These are phyloP conservation scores for Phytophthora pseudosyringae DNA, from an alignment of 352 stramenopile species.

Conservation along the genomic window DNA sequence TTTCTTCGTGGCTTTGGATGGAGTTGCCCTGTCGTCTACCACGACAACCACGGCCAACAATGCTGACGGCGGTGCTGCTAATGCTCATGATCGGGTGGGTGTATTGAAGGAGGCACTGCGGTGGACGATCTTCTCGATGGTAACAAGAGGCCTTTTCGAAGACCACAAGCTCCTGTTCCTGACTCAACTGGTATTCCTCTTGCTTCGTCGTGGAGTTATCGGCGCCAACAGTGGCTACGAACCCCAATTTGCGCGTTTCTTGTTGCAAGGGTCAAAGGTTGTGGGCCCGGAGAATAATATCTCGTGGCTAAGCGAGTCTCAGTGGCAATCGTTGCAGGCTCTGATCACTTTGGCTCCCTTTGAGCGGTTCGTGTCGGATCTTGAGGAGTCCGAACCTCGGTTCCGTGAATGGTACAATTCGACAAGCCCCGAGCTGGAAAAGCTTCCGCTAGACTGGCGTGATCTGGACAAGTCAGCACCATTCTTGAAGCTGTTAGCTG, in stretches of 20 bases:
- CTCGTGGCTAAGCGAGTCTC: slow-evolving; percentile 83
- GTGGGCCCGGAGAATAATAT: slow-evolving; percentile 78
- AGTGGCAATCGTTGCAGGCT: slow-evolving; percentile 86
- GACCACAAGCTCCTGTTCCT: slow-evolving; percentile 93
- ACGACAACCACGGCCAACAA: slow-evolving; percentile 1
- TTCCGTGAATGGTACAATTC: slow-evolving; percentile 95
- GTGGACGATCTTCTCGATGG: slow-evolving; percentile 91
- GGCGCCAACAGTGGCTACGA: slow-evolving; percentile 75
- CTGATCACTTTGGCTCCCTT: slow-evolving; percentile 85
- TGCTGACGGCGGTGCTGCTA: slow-evolving; percentile 4
- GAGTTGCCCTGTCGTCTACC: slow-evolving; percentile 38
- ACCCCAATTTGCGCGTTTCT: slow-evolving; percentile 74
- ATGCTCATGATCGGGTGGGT: slow-evolving; percentile 62
- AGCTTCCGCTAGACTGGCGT: slow-evolving; percentile 91
- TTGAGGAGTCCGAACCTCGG: slow-evolving; percentile 89
- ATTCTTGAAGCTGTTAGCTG: slow-evolving; percentile 94
- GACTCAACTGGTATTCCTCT: slow-evolving; percentile 84
- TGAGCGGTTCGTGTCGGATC: slow-evolving; percentile 84
- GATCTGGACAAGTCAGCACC: slow-evolving; percentile 90
- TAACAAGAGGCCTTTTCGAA: slow-evolving; percentile 92
- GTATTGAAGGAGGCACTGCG: slow-evolving; percentile 79
- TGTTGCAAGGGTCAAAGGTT: slow-evolving; percentile 78
- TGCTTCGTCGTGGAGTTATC: slow-evolving; percentile 76
- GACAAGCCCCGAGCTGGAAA: slow-evolving; percentile 84
- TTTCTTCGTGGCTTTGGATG: slow-evolving; percentile 84